Base-by-base conservation (phyloP, 2,329 filamentous ascomycete species). In the Penicillium sp. region DNA sequence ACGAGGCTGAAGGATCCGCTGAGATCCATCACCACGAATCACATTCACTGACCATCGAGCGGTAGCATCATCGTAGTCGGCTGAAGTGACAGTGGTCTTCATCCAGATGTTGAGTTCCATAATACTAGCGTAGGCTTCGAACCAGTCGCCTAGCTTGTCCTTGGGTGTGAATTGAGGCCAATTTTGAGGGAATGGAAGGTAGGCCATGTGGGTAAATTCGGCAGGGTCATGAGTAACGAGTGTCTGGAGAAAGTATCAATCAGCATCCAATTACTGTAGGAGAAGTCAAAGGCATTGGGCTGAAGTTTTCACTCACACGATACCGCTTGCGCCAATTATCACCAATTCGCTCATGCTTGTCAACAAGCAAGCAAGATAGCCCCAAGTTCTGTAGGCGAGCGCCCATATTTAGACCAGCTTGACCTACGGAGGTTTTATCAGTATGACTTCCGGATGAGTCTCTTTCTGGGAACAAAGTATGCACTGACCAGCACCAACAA, bases 271-370 rank as follows among this genome's bases (percentile, higher is more conserved):
- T 14, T 48, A 28, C 30, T 35, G 48, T 33, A 40, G 10, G 6
- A 6, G 7, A 14, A 11, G 1, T 48, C 16, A 4, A 40, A 13
- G 6, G 2, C 6, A 25, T 40, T 35, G n/a, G 6, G 6, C 30
- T 10, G 19, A 19, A 35, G 14, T 3, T 1, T 11, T n/a, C 42
- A 60, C 64, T 56, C 54, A 77, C 75, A 26, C 78, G 73, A 61
- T 84, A 84, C n/a, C 83, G 76, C 16, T 79, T 75, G 3, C 80
- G 71, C 82, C 82, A 84, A 53, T 81, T 82, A 61, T 83, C 81
- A 4, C 82, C 82, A 10, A 84, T 72, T 0, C 78, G 71, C 16
- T 76, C 70, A 42, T 80, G 78, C 55, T 76, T 76, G 54, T 84
- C 82, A 14, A 84, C 67, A 33, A 84, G 71, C 19, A 83, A 68